These are phyloP conservation scores for Trichoderma simmonsii DNA, from an alignment of 2,329 filamentous ascomycete genomes.

Conservation along the genomic window DNA sequence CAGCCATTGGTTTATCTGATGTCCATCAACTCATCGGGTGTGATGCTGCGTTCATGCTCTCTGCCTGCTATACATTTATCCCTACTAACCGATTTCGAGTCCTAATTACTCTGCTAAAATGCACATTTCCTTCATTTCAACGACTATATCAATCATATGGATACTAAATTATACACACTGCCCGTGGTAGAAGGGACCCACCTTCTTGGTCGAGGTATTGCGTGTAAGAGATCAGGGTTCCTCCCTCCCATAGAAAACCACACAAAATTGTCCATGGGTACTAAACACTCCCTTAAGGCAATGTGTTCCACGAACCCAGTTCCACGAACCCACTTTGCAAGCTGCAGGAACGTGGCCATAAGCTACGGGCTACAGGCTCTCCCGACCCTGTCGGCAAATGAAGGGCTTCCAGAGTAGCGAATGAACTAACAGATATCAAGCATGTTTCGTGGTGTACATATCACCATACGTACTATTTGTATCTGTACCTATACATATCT, in stretches of 20 bases:
- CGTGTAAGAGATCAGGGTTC: not conserved
- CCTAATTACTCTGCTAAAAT: not conserved
- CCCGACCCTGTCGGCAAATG: not conserved
- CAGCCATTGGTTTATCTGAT: not conserved
- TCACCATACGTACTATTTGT: not conserved
- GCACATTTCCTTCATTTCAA: not conserved
- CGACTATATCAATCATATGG: accelerated
- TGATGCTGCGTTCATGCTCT: not conserved
- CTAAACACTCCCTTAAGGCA: not conserved
- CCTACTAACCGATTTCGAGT: not conserved
- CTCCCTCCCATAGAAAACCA: not conserved
- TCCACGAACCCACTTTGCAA: not conserved
- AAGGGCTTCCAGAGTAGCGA: not conserved
- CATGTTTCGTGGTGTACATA: not conserved
- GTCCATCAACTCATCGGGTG: not conserved
- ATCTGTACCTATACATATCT: not conserved
- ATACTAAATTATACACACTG: not conserved
- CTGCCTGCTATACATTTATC: not conserved
- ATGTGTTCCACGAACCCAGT: not conserved
- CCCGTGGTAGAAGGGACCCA: not conserved
- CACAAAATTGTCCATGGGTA: too few relatives aligned
- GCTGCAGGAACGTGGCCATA: not conserved
- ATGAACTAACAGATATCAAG: not conserved
- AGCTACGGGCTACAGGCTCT: not conserved
- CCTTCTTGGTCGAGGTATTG: not conserved